These are phyloP conservation scores for Cardamine resedifolia DNA, from an alignment of 345 rosid species.

Conservation along the genomic window DNA sequence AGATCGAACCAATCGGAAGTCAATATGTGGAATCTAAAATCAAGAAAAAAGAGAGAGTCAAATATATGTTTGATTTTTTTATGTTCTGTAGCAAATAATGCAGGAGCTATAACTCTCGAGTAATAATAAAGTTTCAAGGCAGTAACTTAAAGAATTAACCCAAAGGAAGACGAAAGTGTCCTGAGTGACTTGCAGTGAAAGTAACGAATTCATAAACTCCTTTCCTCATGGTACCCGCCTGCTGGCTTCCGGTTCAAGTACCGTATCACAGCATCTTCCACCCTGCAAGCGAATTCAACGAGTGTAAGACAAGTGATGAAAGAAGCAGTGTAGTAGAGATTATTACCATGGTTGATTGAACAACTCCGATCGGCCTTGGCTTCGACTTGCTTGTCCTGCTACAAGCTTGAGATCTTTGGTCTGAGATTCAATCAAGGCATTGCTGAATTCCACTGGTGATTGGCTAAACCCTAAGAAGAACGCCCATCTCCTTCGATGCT, in stretches of 20 bases:
- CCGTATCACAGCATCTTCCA: background rate
- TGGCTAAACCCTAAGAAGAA: too few relatives aligned
- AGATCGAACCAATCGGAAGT: background rate
- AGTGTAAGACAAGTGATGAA: background rate
- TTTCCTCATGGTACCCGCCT: background rate
- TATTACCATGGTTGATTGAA: background rate
- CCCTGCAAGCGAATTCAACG: background rate
- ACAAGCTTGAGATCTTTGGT: background rate
- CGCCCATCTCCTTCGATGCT: too few relatives aligned
- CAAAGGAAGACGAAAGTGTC: too few relatives aligned
- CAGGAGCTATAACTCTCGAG: too few relatives aligned
- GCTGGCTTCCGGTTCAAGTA: background rate
- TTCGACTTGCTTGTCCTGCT: background rate
- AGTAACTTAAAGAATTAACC: too few relatives aligned
- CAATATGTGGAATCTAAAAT: too few relatives aligned
- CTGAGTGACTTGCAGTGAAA: too few relatives aligned
- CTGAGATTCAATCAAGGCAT: background rate
- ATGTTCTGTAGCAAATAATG: too few relatives aligned
- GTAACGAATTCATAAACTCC: background rate
- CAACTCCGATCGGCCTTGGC: background rate
- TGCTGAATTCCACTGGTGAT: too few relatives aligned
- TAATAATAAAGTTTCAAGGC: too few relatives aligned
- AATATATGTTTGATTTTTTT: too few relatives aligned
- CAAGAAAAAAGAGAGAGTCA: too few relatives aligned
- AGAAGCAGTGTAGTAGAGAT: background rate